phyloP scores from a whole-genome alignment of 352 stramenopile species.

The Phytophthora ohioensis region DNA sequence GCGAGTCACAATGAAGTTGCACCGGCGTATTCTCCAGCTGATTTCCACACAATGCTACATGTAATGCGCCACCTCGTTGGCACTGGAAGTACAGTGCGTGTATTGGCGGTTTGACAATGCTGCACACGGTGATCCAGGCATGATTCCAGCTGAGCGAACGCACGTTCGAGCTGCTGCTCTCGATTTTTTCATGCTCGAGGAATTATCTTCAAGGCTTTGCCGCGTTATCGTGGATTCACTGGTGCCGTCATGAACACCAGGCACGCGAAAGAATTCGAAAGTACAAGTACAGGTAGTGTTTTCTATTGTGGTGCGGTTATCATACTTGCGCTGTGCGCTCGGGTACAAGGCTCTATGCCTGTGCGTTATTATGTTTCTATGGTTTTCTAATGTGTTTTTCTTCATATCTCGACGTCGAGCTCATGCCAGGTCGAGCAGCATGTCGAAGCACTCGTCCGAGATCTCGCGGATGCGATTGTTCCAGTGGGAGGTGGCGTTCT shows the following conservation, averaged over 20 bases:
- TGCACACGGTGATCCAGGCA: no score
- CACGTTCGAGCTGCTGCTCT: constrained; percentile 4
- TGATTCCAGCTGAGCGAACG: no score
- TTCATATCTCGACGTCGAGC: background rate
- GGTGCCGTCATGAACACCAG: background rate
- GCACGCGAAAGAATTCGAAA: constrained; percentile 16
- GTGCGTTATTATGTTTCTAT: constrained; percentile 43
- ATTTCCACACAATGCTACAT: no score
- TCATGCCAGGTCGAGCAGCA: constrained; percentile 82
- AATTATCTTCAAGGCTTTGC: constrained; percentile 33
- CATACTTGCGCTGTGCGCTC: constrained; percentile 19
- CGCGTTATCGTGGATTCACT: background rate
- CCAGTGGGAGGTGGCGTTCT: constrained; percentile 74
- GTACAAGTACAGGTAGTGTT: constrained; percentile 20
- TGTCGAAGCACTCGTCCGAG: constrained; percentile 85
- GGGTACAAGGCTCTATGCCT: constrained; percentile 32
- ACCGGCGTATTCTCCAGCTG: no score
- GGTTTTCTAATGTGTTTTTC: constrained; percentile 35
- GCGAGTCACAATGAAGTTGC: no score
- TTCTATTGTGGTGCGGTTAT: constrained; percentile 44
- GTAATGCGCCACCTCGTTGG: no score
- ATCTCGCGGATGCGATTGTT: constrained; percentile 81
- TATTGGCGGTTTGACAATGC: no score
- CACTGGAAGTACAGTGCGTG: no score
- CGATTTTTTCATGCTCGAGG: background rate